These are phyloP conservation scores for Hypoxylon sp. DNA, from an alignment of 2,329 filamentous ascomycete species.

Conservation along the genomic window DNA sequence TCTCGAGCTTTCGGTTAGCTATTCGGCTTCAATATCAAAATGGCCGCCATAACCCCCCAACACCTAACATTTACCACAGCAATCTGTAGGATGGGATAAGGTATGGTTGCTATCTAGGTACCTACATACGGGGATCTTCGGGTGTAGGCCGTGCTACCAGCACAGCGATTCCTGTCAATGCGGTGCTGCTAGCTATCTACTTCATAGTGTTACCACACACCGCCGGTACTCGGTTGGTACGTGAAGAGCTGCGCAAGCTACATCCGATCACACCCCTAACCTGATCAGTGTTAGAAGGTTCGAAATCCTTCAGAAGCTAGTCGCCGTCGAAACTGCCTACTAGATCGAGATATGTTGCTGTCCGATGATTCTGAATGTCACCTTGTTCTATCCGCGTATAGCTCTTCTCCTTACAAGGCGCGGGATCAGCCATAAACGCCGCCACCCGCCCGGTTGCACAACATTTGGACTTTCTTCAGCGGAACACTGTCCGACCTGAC, in stretches of 20 bases:
- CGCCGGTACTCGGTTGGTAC: neutral
- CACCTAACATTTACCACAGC: neutral
- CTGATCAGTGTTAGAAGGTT: neutral
- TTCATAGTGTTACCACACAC: neutral
- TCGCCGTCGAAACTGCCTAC: neutral
- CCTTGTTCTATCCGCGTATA: neutral
- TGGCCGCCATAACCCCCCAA: neutral
- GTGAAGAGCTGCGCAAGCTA: neutral
- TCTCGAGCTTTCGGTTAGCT: neutral
- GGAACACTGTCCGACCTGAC: neutral
- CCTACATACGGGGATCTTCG: neutral
- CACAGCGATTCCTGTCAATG: neutral
- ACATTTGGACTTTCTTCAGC: conserved; percentile 15
- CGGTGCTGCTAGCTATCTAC: neutral
- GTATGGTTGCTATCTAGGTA: too few species aligned
- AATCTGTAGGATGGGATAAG: neutral
- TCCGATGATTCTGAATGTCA: neutral
- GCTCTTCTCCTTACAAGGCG: neutral
- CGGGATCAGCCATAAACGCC: conserved; percentile 4
- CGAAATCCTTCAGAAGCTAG: neutral
- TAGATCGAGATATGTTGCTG: too few species aligned
- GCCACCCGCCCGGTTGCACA: conserved; percentile 19
- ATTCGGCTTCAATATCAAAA: neutral
- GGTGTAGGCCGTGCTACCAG: neutral
- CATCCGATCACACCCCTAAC: conserved; percentile 1